Percentiles rank a stretch among this genome's conserved stretches.
phyloP scores from a whole-genome alignment of 2,329 filamentous ascomycete species.

The Xylaria sp. region DNA sequence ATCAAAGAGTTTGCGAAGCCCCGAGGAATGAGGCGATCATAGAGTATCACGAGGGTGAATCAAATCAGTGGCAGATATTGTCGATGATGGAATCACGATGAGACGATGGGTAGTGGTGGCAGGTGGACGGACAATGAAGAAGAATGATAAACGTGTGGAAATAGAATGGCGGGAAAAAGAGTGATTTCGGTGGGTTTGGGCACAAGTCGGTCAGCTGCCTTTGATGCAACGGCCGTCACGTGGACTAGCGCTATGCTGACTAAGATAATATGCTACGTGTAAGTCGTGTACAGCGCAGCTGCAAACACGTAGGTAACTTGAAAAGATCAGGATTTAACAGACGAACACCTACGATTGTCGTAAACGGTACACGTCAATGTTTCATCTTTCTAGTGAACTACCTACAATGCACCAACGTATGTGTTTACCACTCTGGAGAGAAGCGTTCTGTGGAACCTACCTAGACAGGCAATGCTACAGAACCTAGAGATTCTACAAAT shows the following conservation, averaged over 20 bases:
- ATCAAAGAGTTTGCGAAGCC: conserved; percentile 4
- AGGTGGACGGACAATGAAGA: conserved; percentile 22
- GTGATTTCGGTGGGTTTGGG: conserved; percentile 32
- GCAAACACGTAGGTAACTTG: neutral
- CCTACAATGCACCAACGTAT: neutral
- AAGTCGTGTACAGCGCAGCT: neutral
- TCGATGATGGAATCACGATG: conserved; percentile 18
- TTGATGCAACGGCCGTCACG: conserved; percentile 10
- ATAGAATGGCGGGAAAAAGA: conserved; percentile 26
- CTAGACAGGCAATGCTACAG: neutral
- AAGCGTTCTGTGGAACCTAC: neutral
- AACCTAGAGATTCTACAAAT: conserved; percentile 1
- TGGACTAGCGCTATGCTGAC: conserved; percentile 9
- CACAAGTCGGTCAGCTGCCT: conserved; percentile 17
- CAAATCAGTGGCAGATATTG: conserved; percentile 21
- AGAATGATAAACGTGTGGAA: conserved; percentile 12
- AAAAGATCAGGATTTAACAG: neutral
- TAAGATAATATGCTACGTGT: neutral
- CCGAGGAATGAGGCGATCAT: conserved; percentile 17
- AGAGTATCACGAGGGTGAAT: conserved; percentile 18
- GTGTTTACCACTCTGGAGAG: neutral
- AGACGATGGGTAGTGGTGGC: conserved; percentile 14
- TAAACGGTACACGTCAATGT: neutral
- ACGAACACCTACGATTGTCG: neutral
- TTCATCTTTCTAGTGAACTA: neutral